phyloP scores from a whole-genome alignment of 768 basidiomycete species.

The Pseudohyphozyma bogoriensis region DNA sequence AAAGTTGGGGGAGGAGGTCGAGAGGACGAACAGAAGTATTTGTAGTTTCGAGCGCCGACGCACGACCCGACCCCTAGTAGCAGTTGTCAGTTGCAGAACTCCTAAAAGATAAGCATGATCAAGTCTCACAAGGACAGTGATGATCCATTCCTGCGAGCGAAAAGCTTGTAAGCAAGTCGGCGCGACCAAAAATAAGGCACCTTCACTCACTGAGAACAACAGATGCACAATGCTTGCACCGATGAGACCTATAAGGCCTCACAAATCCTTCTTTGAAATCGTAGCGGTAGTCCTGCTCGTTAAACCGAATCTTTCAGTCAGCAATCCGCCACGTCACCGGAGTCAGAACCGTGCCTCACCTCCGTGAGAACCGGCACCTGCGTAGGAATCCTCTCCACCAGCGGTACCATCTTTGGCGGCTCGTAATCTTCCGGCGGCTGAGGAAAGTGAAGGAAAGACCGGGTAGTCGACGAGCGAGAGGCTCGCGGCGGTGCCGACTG shows the following conservation, averaged over 20 bases:
- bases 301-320: too few relatives aligned
- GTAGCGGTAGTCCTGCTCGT: slow-evolving; percentile 24
- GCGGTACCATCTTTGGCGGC: background rate
- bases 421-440: slow-evolving; percentile 20
- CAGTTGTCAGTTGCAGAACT: too few relatives aligned
- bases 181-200: background rate
- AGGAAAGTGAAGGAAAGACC: slow-evolving; percentile 19
- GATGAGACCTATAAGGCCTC: slow-evolving; percentile 22
- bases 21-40: slow-evolving; percentile 18
- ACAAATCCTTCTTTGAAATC: slow-evolving; percentile 19
- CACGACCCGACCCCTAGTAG: slow-evolving; percentile 4
- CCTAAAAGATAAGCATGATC: too few relatives aligned
- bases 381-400: slow-evolving; percentile 18
- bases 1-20: background rate
- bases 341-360: too few relatives aligned
- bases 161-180: background rate
- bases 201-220: slow-evolving; percentile 23
- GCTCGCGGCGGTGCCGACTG: background rate
- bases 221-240: slow-evolving; percentile 23
- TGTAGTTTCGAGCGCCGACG: slow-evolving; percentile 29
- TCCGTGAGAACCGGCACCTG: slow-evolving; percentile 12
- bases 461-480: background rate
- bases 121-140: slow-evolving; percentile 23
- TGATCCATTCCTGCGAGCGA: slow-evolving; percentile 22
- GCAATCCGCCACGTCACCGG: too few relatives aligned